A percentile compares a stretch with the other conserved stretches of the same genome.
Evolutionary conservation across 306 rosid genomes (phyloP).

Genomic region (Castanopsis chinensis): DNA sequence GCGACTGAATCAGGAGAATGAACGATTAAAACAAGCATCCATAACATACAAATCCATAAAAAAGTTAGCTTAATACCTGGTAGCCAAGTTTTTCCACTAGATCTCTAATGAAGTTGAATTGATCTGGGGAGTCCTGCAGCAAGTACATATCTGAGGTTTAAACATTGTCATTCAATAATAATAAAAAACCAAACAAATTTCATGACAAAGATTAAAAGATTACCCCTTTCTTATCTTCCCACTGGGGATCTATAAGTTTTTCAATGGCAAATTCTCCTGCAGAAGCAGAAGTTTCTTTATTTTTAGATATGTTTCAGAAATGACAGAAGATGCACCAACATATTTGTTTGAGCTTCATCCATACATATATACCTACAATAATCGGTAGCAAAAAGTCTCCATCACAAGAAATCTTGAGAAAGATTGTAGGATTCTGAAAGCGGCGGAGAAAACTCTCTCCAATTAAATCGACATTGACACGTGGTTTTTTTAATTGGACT

Average conservation of each 20-base stretch:
- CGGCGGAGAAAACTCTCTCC: slow-evolving; percentile 59
- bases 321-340: neutral
- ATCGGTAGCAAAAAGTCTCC: slow-evolving; percentile 90
- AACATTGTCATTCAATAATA: neutral
- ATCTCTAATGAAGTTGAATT: slow-evolving; percentile 56
- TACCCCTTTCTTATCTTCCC: slow-evolving; percentile 64
- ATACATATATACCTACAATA: slow-evolving; percentile 69
- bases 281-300: slow-evolving; percentile 22
- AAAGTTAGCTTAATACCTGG: slow-evolving; percentile 61
- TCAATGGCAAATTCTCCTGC: slow-evolving; percentile 80
- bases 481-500: slow-evolving; percentile 18
- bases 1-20: slow-evolving; percentile 11
- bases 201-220: neutral
- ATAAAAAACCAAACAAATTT: neutral
- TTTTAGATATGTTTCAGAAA: slow-evolving; percentile 1
- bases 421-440: slow-evolving; percentile 83
- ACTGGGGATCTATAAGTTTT: slow-evolving; percentile 59
- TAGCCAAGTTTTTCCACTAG: slow-evolving; percentile 75
- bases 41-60: slow-evolving; percentile 20
- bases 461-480: slow-evolving; percentile 31
- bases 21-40: slow-evolving; percentile 6
- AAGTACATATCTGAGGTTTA: slow-evolving; percentile 15
- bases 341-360: neutral
- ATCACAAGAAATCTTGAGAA: slow-evolving; percentile 89
- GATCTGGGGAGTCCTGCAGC: slow-evolving; percentile 76